Evolutionary conservation across 495 filamentous ascomycete species (phyloP).

Genomic region (Cercophora scortea): DNA sequence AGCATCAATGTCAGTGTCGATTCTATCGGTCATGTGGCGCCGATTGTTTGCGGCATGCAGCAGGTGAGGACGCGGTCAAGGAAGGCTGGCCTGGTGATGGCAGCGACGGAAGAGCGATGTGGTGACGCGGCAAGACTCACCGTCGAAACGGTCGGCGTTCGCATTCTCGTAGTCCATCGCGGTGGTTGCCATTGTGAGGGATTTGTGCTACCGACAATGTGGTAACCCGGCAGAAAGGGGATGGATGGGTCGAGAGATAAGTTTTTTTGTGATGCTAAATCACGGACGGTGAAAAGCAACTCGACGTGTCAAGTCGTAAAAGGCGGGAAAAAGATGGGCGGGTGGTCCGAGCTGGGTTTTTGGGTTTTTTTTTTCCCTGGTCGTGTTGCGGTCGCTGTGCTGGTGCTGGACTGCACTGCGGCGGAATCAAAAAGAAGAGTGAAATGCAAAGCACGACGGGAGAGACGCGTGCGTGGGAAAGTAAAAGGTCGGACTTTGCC

Average conservation of each 20-base stretch:
- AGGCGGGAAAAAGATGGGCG: neutral
- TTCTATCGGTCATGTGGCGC: neutral
- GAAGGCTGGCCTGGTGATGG: neutral
- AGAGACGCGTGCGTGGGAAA: neutral
- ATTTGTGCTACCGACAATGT: neutral
- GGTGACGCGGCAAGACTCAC: slow-evolving; percentile 41
- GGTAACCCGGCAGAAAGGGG: neutral
- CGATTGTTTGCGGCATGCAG: neutral
- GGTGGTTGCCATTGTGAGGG: slow-evolving; percentile 42
- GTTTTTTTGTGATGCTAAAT: neutral
- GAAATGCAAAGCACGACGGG: neutral
- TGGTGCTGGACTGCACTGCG: no score
- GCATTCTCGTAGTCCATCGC: slow-evolving; percentile 82
- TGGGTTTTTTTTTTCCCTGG: neutral
- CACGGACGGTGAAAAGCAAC: neutral
- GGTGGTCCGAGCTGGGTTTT: neutral
- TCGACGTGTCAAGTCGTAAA: neutral
- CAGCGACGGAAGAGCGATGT: neutral
- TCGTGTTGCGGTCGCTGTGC: no score
- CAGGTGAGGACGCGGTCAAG: neutral
- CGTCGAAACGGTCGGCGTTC: slow-evolving; percentile 72
- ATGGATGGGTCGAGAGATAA: neutral
- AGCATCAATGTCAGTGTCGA: neutral
- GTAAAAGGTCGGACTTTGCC: neutral
- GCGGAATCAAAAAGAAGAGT: neutral